Evolutionary conservation across 805 yeast genomes (phyloP).

Genomic region (Candida golubevii): DNA sequence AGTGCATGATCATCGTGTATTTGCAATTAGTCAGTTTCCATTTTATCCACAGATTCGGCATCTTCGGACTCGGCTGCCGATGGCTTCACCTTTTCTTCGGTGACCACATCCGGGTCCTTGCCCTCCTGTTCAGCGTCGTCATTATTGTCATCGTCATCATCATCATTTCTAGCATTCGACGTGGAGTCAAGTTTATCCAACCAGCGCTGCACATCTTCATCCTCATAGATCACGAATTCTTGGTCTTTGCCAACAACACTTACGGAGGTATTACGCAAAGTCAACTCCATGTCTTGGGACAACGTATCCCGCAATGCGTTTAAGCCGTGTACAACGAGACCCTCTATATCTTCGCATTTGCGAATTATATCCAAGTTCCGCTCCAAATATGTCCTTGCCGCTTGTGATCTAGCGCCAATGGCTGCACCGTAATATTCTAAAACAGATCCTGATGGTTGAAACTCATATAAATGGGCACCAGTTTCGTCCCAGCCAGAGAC

Average conservation of each 20-base stretch:
- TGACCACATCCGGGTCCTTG: constrained; percentile 3
- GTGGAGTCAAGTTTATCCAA: constrained; percentile 68
- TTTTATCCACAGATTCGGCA: constrained; percentile 25
- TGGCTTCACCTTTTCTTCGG: constrained; percentile 11
- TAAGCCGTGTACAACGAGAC: constrained; percentile 79
- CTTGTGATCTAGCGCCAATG: constrained; percentile 98
- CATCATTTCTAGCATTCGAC: constrained; percentile 51
- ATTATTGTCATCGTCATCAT: constrained; percentile 27
- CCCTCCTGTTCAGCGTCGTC: constrained; percentile 10
- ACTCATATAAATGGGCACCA: constrained; percentile 92
- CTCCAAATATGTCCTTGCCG: constrained; percentile 94
- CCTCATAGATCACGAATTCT: constrained; percentile 75
- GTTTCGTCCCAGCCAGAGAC: constrained; percentile 89
- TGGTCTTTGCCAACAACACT: constrained; percentile 86
- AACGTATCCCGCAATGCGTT: constrained; percentile 90
- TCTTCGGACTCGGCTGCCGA: constrained; percentile 11
- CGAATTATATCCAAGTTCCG: constrained; percentile 70
- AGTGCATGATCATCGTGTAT: constrained; percentile 1
- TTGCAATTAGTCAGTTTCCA: constrained; percentile 36
- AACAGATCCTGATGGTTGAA: constrained; percentile 92
- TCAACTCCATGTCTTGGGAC: constrained; percentile 90
- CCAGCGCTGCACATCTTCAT: constrained; percentile 83
- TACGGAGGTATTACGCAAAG: constrained; percentile 77
- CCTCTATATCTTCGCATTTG: constrained; percentile 56
- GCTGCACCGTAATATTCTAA: constrained; percentile 91